A percentile compares a stretch with the other conserved stretches of the same genome.
phyloP scores from a whole-genome alignment of 169 alveolate species.

The Sarcocystis neurona region DNA sequence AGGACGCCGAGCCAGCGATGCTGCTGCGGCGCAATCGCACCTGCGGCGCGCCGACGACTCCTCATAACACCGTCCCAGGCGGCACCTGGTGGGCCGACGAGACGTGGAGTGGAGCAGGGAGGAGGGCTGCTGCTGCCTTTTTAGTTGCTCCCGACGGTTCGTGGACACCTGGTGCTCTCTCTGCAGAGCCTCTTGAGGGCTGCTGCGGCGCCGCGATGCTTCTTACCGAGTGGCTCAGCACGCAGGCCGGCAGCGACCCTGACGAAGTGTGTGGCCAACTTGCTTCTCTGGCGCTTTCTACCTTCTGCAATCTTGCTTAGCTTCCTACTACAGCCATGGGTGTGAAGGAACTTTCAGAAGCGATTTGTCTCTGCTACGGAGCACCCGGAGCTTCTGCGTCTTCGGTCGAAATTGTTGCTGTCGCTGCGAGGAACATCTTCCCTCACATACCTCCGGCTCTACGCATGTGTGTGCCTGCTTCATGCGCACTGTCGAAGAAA shows the following conservation, averaged over 20 bases:
- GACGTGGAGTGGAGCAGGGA: neutral
- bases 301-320: too few relatives aligned
- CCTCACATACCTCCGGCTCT: too few relatives aligned
- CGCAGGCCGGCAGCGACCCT: neutral
- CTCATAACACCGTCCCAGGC: neutral
- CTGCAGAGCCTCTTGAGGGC: too few relatives aligned
- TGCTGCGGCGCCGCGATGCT: too few relatives aligned
- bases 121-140: too few relatives aligned
- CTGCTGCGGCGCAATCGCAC: neutral
- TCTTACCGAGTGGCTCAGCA: neutral
- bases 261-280: conserved; percentile 28
- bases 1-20: conserved; percentile 23
- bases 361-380: too few relatives aligned
- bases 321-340: neutral
- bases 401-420: too few relatives aligned
- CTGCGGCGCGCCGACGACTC: neutral
- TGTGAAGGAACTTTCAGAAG: neutral
- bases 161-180: too few relatives aligned
- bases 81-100: neutral
- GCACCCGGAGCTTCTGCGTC: too few relatives aligned
- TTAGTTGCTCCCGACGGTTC: too few relatives aligned
- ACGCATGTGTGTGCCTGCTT: too few relatives aligned
- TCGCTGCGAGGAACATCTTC: too few relatives aligned
- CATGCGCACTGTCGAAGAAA: neutral
- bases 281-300: neutral